Evolutionary conservation across 2,329 filamentous ascomycete genomes (phyloP), one percentile per base, ranked within the genome.

Genomic region (Niveomyces coronatus): DNA sequence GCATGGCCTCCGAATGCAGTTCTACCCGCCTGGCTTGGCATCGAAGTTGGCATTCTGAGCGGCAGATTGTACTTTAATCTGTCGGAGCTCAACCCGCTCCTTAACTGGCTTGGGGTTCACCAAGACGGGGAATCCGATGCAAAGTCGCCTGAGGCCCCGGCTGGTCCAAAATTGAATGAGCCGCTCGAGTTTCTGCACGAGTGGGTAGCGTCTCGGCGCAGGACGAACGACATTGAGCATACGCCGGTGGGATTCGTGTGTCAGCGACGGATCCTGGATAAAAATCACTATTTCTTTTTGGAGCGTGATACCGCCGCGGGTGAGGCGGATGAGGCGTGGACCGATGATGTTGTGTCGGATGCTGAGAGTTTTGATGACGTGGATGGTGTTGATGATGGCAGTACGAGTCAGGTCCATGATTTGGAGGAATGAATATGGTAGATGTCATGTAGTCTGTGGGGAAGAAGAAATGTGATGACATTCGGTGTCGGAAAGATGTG

Each of bases 11-110:
- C 24, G 0, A 35, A 45, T 0, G 68, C 63, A 57, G 31, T 45
- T 2, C 52, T 67, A 0, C 75, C 78, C 0, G 14, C 40, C 0
- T 79, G 72, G 72, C 55, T 82, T 0, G 58, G 52, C 0, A 61
- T 74, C 1, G 72, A 83, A 46, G 49, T 83, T 0, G 77, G 77
- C 0, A 61, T 82, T 4, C 62, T 80, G 32, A 61, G 73, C 0
- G 79, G 78, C 0, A 62, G 76, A 0, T 58, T 83, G 0, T 82
- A 82, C 46, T 68, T 79, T 39, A 60, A 67, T 0, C 73, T 58
- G 48, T 43, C 55, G 0, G 73, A 79, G 35, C 64, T 67, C 30
- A 22, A 37, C 1, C 29, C 44, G 1, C 44, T 71, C 4, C 50
- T 50, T 9, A 17, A 39, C 1, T 55, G 61, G 24, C 44, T 66